Percentiles rank a stretch among this genome's conserved stretches.
These are phyloP conservation scores for Chlorella sp. DNA, from an alignment of 139 green algal genomes.

Conservation along the genomic window DNA sequence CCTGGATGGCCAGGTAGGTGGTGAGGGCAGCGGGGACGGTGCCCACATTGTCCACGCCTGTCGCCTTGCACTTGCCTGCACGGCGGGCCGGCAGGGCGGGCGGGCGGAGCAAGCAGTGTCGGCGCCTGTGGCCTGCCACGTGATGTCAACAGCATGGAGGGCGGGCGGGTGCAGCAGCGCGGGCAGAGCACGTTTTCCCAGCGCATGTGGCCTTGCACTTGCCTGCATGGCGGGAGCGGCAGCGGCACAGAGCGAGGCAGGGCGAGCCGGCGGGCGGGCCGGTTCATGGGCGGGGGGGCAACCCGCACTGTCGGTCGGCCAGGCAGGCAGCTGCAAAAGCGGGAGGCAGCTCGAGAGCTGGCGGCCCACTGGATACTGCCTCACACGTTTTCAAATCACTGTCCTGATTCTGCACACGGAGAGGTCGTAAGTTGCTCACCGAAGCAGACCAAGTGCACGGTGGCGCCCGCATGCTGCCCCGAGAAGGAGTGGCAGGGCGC, in stretches of 20 bases:
- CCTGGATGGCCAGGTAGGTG: slow-evolving; percentile 85
- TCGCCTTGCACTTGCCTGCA: slow-evolving; percentile 62
- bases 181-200: too few species aligned
- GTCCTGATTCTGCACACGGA: not conserved
- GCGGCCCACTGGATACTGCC: too few species aligned
- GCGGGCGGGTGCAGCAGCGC: not conserved
- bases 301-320: not conserved
- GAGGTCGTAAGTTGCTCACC: slow-evolving; percentile 44
- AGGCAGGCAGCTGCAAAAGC: too few species aligned
- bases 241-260: not conserved
- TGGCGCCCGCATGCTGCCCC: slow-evolving; percentile 56
- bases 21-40: slow-evolving; percentile 88
- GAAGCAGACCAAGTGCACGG: slow-evolving; percentile 83
- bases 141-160: too few species aligned
- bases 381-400: not conserved
- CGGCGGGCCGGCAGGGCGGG: too few species aligned
- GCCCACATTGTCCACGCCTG: slow-evolving; percentile 90
- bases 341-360: too few species aligned
- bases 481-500: slow-evolving; percentile 76
- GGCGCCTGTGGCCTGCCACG: too few species aligned
- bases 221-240: too few species aligned
- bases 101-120: too few species aligned
- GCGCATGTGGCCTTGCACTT: too few species aligned
- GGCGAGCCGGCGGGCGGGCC: not conserved
- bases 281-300: not conserved